Conservation (phyloP, 1,139 yeast genomes). For the Zygosaccharomyces sapae region DNA sequence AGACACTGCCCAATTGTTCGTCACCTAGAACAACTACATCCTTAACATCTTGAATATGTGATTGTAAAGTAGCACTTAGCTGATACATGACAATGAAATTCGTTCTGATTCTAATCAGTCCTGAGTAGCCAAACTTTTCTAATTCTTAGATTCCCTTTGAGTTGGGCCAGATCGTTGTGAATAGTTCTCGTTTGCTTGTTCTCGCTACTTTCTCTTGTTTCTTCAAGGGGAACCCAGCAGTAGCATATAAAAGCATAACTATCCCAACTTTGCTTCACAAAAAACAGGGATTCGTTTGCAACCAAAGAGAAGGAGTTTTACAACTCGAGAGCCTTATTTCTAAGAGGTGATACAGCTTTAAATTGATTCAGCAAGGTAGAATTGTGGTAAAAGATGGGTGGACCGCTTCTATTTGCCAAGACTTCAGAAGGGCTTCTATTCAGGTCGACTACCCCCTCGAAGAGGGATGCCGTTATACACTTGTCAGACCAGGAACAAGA, state of each 20-base stretch:
- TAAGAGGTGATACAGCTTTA: neutral
- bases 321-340: neutral
- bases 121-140: neutral
- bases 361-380: neutral
- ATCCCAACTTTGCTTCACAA: neutral
- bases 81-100: conserved; percentile 25
- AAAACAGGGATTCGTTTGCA: neutral
- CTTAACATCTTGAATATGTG: conserved; percentile 79
- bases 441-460: conserved; percentile 20
- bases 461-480: conserved; percentile 22
- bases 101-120: neutral
- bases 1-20: conserved; percentile 57
- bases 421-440: conserved; percentile 31
- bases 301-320: neutral
- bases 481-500: conserved; percentile 28
- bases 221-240: neutral
- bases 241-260: conserved; percentile 1
- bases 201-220: conserved; percentile 1
- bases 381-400: conserved; percentile 17
- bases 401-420: conserved; percentile 32
- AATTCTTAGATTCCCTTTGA: neutral
- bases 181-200: neutral
- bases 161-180: neutral
- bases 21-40: conserved; percentile 48
- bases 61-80: conserved; percentile 56